Base-by-base conservation (phyloP, 768 basidiomycete species). In the Podaxis mareebaensis region DNA sequence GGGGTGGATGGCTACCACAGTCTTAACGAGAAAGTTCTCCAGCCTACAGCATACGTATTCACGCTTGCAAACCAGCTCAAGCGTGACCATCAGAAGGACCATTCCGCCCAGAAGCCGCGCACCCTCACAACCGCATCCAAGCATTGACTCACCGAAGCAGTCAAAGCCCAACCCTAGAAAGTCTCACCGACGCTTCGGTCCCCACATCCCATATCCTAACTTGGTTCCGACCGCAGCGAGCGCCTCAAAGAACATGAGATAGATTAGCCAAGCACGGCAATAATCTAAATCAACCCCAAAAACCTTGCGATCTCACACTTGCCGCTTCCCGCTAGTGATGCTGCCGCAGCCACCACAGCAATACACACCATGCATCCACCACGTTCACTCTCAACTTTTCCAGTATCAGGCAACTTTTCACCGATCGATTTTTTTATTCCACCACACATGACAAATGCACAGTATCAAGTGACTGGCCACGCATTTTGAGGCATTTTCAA, bases 11-110 rank as follows among this genome's bases (percentile, higher is more conserved):
- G 4, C 49, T 24, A 51, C 49, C 49, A 12, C 49, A 51, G 24
- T 39, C 28, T 20, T n/a, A 22, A 60, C 36, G 10, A 40, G 38
- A 52, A 58, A 46, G 40, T 42, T 58, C 56, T 28, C 4, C 42
- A 52, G 53, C 58, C 42, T 39, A 39, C 48, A 33, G 15, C 24
- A 52, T 15, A 20, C 33, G 46, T 38, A 30, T 15, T 33, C 40
- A 38, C 48, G 20, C 48, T 39, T n/a, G 36, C 49, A 49, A 60
- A 51, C 58, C 38, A 52, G 49, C 33, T 60, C 58, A 53, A 36
- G 44, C 20, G 20, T 8, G 30, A 30, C 46, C 17, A 26, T 48
- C 44, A 42, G 17, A 7, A 17, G 26, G 8, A 33, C 10, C 33
- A 33, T 48, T 28, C 20, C 28, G 48, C 11, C 17, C 11, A 58